Conservation (phyloP, 2,329 filamentous ascomycete species). For the Cercospora citrullina region DNA sequence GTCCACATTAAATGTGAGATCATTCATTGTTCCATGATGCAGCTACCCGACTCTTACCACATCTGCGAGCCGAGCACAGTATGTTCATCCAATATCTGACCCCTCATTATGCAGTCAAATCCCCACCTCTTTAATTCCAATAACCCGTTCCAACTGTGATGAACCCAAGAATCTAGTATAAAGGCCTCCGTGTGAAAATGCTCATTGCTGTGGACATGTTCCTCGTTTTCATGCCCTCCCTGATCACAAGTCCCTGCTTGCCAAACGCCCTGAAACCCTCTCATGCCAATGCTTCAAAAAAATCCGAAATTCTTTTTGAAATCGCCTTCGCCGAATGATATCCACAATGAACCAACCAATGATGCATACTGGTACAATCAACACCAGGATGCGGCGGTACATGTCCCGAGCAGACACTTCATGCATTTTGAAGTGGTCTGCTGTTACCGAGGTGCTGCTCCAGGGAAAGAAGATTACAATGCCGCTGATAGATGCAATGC, state of each 20-base stretch:
- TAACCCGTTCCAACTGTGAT: background rate
- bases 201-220: constrained; percentile 1
- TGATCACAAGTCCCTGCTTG: background rate
- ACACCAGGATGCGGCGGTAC: background rate
- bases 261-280: background rate
- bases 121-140: background rate
- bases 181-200: background rate
- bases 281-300: background rate
- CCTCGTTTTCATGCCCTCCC: background rate
- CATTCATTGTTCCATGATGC: background rate
- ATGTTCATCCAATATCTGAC: background rate
- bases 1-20: background rate
- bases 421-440: background rate
- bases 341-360: background rate
- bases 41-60: background rate
- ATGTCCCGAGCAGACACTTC: background rate
- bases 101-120: background rate
- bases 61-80: background rate
- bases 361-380: background rate
- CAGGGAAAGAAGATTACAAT: constrained; percentile 2
- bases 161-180: background rate
- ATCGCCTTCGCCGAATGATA: background rate
- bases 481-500: background rate
- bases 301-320: background rate
- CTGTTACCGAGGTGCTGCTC: background rate